phyloP scores from a whole-genome alignment of 2,329 filamentous ascomycete genomes.

The Fusarium annulatum region DNA sequence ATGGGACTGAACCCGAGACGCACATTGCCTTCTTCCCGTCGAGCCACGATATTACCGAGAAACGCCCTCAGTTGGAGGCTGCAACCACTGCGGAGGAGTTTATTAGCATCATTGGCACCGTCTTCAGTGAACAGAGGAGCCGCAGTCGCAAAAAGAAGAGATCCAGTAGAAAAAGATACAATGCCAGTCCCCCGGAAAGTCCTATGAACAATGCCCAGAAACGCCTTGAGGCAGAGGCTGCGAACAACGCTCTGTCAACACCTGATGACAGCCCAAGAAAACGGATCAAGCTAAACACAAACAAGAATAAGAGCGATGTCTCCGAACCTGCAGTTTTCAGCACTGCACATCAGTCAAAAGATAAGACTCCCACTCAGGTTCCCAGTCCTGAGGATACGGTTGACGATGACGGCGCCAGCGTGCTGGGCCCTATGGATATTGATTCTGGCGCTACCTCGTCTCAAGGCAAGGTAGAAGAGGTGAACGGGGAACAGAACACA shows the following conservation, averaged over 20 bases:
- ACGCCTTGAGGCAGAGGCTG: constrained; percentile 2
- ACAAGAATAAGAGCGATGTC: neutral
- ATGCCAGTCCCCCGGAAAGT: constrained; percentile 5
- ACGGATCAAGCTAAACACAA: constrained; percentile 8
- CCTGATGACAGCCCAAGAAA: constrained; percentile 3
- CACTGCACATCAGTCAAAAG: neutral
- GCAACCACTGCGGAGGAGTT: constrained; percentile 20
- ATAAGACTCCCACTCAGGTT: neutral
- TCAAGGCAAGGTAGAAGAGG: neutral
- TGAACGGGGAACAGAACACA: neutral
- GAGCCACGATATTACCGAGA: constrained; percentile 11
- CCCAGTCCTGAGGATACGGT: neutral
- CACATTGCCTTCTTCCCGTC: constrained; percentile 16
- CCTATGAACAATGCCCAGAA: constrained; percentile 18
- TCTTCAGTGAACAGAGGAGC: constrained; percentile 26
- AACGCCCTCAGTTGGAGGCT: constrained; percentile 4
- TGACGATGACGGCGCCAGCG: neutral
- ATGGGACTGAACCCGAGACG: constrained; percentile 28
- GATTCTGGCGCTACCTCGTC: neutral
- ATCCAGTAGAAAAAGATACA: constrained; percentile 1
- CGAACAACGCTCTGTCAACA: neutral
- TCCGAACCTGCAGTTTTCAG: neutral
- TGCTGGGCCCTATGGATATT: neutral
- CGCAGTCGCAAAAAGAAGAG: neutral
- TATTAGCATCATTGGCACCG: constrained; percentile 12